Evolutionary conservation across 2,329 filamentous ascomycete genomes (phyloP).

Genomic region (Hymenotorrendiella dingleyae): DNA sequence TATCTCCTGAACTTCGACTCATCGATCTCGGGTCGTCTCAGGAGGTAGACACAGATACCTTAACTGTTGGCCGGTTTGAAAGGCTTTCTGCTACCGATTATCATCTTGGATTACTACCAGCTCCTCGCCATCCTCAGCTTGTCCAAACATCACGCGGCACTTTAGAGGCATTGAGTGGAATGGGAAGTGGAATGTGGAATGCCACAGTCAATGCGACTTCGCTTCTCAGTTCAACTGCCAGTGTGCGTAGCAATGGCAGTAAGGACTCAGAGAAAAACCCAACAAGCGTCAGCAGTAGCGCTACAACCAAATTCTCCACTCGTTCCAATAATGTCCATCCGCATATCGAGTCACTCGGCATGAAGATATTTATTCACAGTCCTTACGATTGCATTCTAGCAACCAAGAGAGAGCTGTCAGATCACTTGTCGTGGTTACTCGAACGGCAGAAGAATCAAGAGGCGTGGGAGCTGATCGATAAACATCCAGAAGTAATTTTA

Average conservation of each 20-base stretch:
- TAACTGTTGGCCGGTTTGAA: slow-evolving; percentile 83
- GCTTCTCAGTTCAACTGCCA: slow-evolving; percentile 82
- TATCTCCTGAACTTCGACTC: slow-evolving; percentile 81
- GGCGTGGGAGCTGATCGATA: slow-evolving; percentile 83
- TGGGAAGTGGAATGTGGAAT: slow-evolving; percentile 79
- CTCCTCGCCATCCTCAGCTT: slow-evolving; percentile 60
- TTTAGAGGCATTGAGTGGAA: slow-evolving; percentile 67
- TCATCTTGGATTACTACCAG: slow-evolving; percentile 78
- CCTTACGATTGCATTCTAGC: slow-evolving; percentile 95
- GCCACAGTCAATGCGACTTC: slow-evolving; percentile 81
- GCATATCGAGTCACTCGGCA: slow-evolving; percentile 40
- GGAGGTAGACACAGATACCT: slow-evolving; percentile 79
- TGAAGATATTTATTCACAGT: slow-evolving; percentile 91
- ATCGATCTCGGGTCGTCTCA: slow-evolving; percentile 81
- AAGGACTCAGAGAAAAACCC: slow-evolving; percentile 48
- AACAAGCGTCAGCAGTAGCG: slow-evolving; percentile 33
- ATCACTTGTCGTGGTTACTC: slow-evolving; percentile 81
- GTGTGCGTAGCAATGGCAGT: slow-evolving; percentile 58
- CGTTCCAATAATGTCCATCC: slow-evolving; percentile 28
- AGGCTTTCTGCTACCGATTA: slow-evolving; percentile 84
- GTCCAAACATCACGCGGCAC: slow-evolving; percentile 61
- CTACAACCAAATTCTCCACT: slow-evolving; percentile 40
- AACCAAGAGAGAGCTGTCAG: slow-evolving; percentile 76
- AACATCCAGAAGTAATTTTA: slow-evolving; percentile 70
- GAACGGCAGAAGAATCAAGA: slow-evolving; percentile 75